Conservation (phyloP, 306 rosid species). For the Inga oerstediana region DNA sequence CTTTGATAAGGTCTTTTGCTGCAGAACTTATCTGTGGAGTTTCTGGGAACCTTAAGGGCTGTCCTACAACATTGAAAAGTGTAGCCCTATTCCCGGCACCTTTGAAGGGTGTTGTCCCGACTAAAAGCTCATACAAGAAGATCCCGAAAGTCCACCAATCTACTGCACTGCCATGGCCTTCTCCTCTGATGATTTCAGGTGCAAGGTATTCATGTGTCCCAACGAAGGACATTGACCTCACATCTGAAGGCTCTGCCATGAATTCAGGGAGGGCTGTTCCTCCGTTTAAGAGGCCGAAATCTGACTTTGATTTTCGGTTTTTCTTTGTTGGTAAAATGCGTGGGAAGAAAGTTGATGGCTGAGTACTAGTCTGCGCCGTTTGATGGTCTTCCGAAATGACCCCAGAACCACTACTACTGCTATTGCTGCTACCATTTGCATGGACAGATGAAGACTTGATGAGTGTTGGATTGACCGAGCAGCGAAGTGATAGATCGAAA, state of each 20-base stretch:
- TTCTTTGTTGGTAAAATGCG: conserved; percentile 76
- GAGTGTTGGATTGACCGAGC: conserved; percentile 78
- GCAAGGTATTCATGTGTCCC: conserved; percentile 94
- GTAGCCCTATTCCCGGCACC: conserved; percentile 85
- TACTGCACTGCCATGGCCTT: conserved; percentile 95
- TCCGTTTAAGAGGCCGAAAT: conserved; percentile 63
- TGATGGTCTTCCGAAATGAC: conserved; percentile 47
- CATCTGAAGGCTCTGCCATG: conserved; percentile 92
- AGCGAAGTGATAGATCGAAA: conserved; percentile 87
- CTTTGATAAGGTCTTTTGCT: conserved; percentile 75
- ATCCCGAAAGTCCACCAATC: conserved; percentile 99
- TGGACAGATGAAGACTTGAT: conserved; percentile 76
- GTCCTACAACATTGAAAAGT: conserved; percentile 82
- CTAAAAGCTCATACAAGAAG: conserved; percentile 80
- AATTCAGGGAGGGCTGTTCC: conserved; percentile 76
- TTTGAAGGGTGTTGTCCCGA: conserved; percentile 86
- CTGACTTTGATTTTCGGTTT: conserved; percentile 82
- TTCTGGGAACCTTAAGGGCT: conserved; percentile 84
- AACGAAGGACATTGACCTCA: conserved; percentile 92
- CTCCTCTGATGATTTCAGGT: conserved; percentile 90
- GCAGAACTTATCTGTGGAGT: conserved; percentile 57
- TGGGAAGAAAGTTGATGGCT: conserved; percentile 73
- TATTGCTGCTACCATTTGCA: conserved; percentile 12
- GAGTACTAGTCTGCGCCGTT: conserved; percentile 49
- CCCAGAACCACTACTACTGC: conserved; percentile 23